Conservation (phyloP, 164 flowering plant genomes). For the Amborella trichopoda region DNA sequence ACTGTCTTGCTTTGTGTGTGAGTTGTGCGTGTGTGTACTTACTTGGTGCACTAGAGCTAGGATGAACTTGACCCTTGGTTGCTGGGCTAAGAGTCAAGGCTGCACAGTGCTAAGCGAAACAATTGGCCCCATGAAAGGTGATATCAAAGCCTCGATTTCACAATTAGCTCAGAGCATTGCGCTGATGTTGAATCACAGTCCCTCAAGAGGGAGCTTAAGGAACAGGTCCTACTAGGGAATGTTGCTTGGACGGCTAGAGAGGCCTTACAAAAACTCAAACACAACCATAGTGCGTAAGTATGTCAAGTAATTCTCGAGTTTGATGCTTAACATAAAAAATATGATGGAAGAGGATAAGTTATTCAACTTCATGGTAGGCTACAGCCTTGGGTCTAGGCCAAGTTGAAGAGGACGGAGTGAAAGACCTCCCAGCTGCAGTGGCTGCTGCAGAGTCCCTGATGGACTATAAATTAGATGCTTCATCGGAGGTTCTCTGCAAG, state of each 20-base stretch:
- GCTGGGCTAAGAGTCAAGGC: no score
- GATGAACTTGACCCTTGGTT: no score
- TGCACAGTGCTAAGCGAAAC: no score
- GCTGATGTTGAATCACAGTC: no score
- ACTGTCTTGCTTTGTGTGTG: no score
- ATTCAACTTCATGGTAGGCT: conserved; percentile 8
- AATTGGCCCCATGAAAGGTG: not conserved
- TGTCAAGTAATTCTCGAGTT: conserved; percentile 10
- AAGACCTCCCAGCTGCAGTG: conserved; percentile 5
- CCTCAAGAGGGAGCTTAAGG: conserved; percentile 3
- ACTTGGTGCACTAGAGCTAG: no score
- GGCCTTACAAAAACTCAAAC: not conserved
- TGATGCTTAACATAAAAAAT: conserved; percentile 12
- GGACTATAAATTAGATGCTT: not conserved
- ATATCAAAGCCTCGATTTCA: not conserved
- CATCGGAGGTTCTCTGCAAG: no score
- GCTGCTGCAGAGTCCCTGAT: conserved; percentile 1
- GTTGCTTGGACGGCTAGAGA: conserved; percentile 10
- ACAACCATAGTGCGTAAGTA: conserved; percentile 1
- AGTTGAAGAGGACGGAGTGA: conserved; percentile 7
- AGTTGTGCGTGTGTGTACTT: no score
- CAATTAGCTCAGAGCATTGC: not conserved
- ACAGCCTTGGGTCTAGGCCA: conserved; percentile 5
- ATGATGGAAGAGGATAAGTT: conserved; percentile 15
- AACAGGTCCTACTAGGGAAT: conserved; percentile 8